Evolutionary conservation across 805 yeast genomes (phyloP).

Genomic region (Hanseniaspora lindneri): DNA sequence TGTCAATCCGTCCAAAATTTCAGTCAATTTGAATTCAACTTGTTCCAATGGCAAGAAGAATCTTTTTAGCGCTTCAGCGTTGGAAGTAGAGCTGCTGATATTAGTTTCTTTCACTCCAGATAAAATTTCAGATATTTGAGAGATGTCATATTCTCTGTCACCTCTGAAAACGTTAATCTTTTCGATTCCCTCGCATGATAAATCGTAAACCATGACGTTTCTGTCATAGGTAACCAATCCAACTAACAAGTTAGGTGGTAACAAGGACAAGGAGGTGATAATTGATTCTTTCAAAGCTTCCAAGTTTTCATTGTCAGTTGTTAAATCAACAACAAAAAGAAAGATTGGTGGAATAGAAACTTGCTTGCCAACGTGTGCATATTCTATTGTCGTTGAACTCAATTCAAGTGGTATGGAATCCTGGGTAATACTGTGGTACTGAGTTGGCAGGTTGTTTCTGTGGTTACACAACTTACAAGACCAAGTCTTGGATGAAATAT

Average conservation of each 20-base stretch:
- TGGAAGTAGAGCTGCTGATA: slow-evolving; percentile 26
- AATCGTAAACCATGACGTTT: slow-evolving; percentile 80
- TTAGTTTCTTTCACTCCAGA: slow-evolving; percentile 37
- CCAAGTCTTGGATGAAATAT: slow-evolving; percentile 67
- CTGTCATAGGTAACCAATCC: slow-evolving; percentile 81
- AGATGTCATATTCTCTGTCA: slow-evolving; percentile 59
- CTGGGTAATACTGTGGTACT: slow-evolving; percentile 62
- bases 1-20: slow-evolving; percentile 62
- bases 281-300: slow-evolving; percentile 72
- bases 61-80: slow-evolving; percentile 33
- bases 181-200: slow-evolving; percentile 53
- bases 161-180: slow-evolving; percentile 81
- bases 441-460: slow-evolving; percentile 71
- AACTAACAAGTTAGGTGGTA: slow-evolving; percentile 82
- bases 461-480: slow-evolving; percentile 70
- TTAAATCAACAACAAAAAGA: slow-evolving; percentile 72
- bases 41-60: slow-evolving; percentile 63
- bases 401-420: slow-evolving; percentile 76
- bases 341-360: slow-evolving; percentile 77
- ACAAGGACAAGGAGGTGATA: slow-evolving; percentile 57
- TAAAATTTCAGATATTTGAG: slow-evolving; percentile 50
- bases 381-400: slow-evolving; percentile 68
- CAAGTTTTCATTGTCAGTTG: slow-evolving; percentile 81
- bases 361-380: slow-evolving; percentile 60
- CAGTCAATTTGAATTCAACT: slow-evolving; percentile 74